Percentiles rank a stretch among this genome's conserved stretches.
These are phyloP conservation scores for Nakaseomyces kungkrabaensis DNA, from an alignment of 1,139 yeast genomes.

Conservation along the genomic window DNA sequence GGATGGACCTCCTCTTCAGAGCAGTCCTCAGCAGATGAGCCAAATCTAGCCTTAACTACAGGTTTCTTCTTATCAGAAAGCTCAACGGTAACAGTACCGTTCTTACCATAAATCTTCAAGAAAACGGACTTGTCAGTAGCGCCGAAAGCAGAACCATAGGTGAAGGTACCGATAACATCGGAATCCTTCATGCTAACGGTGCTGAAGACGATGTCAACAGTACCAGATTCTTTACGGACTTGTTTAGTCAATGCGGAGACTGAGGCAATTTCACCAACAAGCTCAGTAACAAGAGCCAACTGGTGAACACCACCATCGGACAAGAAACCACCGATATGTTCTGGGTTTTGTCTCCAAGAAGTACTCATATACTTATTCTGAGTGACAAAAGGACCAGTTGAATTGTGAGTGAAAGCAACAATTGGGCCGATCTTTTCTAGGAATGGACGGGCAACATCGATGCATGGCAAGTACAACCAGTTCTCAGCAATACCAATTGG, in stretches of 20 bases:
- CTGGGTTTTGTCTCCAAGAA: constrained; percentile 80
- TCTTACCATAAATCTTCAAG: constrained; percentile 64
- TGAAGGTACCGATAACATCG: constrained; percentile 76
- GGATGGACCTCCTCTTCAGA: constrained; percentile 37
- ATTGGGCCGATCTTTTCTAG: constrained; percentile 66
- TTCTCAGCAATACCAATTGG: constrained; percentile 78
- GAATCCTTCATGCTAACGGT: constrained; percentile 47
- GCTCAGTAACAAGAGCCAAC: constrained; percentile 71
- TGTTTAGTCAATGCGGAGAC: constrained; percentile 70
- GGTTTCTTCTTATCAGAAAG: constrained; percentile 46
- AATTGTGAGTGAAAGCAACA: constrained; percentile 64
- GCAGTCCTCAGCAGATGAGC: constrained; percentile 38
- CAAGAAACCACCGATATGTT: constrained; percentile 83
- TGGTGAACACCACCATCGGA: constrained; percentile 97
- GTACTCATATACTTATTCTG: constrained; percentile 58
- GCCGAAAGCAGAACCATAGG: constrained; percentile 87
- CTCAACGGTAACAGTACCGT: constrained; percentile 63
- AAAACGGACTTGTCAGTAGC: constrained; percentile 59
- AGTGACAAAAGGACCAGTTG: constrained; percentile 71
- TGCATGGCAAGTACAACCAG: constrained; percentile 62
- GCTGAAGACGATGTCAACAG: constrained; percentile 70
- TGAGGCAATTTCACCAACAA: constrained; percentile 63
- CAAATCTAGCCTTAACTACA: constrained; percentile 34
- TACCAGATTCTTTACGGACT: constrained; percentile 64
- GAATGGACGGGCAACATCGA: constrained; percentile 42